phyloP scores from a whole-genome alignment of 2,329 filamentous ascomycete species.

The Leptosphaerulina australis region DNA sequence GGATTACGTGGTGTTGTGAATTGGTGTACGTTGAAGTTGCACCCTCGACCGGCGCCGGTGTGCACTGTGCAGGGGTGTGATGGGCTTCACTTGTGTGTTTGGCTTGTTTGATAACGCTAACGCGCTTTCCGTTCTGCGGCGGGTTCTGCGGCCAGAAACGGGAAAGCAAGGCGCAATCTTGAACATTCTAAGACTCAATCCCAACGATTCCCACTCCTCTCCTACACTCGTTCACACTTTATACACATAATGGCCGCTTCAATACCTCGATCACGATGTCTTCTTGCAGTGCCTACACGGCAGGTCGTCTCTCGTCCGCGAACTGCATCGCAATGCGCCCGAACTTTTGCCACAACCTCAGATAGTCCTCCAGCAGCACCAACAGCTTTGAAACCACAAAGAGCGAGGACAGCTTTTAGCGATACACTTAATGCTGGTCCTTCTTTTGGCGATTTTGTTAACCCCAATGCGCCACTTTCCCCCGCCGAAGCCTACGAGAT shows the following conservation, averaged over 20 bases:
- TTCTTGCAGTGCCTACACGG: slow-evolving; percentile 31
- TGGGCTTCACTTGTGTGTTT: slow-evolving; percentile 39
- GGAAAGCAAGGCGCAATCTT: slow-evolving; percentile 26
- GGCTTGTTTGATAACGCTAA: slow-evolving; percentile 26
- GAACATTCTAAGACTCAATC: slow-evolving; percentile 1
- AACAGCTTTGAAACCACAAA: slow-evolving; percentile 35
- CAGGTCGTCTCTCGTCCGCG: slow-evolving; percentile 25
- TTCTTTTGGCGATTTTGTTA: slow-evolving; percentile 68
- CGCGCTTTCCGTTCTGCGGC: slow-evolving; percentile 19
- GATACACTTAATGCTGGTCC: slow-evolving; percentile 70
- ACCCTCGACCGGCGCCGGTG: slow-evolving; percentile 30
- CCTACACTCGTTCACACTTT: not conserved
- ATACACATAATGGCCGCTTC: slow-evolving; percentile 37
- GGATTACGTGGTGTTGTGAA: slow-evolving; percentile 29
- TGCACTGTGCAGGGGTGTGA: slow-evolving; percentile 45
- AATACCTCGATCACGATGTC: slow-evolving; percentile 42
- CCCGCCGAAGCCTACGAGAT: slow-evolving; percentile 64
- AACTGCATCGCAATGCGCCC: slow-evolving; percentile 24
- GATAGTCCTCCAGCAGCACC: slow-evolving; percentile 36
- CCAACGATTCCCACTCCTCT: not conserved
- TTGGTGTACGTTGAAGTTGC: slow-evolving; percentile 46
- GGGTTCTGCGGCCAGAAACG: slow-evolving; percentile 33
- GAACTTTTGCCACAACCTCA: slow-evolving; percentile 44
- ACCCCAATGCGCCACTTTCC: slow-evolving; percentile 50
- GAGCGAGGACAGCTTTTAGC: slow-evolving; percentile 61